Base-by-base conservation (phyloP, 2,329 filamentous ascomycete species). In the Cladorrhinum sp. region DNA sequence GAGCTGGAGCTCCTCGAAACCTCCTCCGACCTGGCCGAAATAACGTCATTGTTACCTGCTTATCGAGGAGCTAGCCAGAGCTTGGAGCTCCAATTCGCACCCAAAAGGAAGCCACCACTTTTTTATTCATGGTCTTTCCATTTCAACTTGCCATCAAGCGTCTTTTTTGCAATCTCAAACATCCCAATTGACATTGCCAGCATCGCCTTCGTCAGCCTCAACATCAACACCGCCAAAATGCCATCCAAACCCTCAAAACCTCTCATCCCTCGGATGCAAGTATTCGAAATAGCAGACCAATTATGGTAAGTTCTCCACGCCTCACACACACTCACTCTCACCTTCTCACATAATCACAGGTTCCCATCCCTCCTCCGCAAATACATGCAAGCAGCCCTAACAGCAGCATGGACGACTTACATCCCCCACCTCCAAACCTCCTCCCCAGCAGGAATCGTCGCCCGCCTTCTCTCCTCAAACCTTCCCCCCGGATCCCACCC, bases 221-320 rank as follows among this genome's bases (percentile, higher is more conserved):
- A n/a, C 24, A 10, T 26, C 39, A 42, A 42, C 48, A 42, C 30
- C 26, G 26, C 24, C 50, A 46, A 16, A 50, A 30, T 48, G 24
- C 48, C 26, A 28, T 9, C 33, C n/a, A 36, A 57, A 53, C 21
- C 58, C 59, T 20, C 54, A 56, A 26, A 30, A 82, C 78, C 82
- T 54, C 74, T 81, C 42, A 72, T 85, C 59, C 84, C 82, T 7
- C 81, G 85, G 8, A 76, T 86, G 73, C 85, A 89, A 70, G 80
- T 88, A 66, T 86, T 86, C 65, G 87, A 90, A 77, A 86, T 89
- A 64, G 82, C 86, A 65, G 87, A 90, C 69, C 85, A 87, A 72
- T 67, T 81, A 59, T 89, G 87, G n/a, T 86, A 88, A 76, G 60
- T 63, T 55, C 28, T n/a, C n/a, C n/a, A n/a, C n/a, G n/a, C 14